phyloP scores from a whole-genome alignment of 192 early-diverging fungal species.

The Neocallimastix lanati region DNA sequence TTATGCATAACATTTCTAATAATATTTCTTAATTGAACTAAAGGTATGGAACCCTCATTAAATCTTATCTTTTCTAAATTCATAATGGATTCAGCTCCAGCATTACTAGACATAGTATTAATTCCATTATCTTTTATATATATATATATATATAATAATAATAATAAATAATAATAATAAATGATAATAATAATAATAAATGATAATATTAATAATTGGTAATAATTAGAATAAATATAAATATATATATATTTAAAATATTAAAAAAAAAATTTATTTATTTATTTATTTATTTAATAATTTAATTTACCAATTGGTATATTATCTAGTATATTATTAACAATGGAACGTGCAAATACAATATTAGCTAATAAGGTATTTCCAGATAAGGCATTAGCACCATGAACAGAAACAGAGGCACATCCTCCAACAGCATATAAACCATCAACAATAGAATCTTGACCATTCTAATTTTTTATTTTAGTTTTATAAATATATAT shows the following conservation, averaged over 20 bases:
- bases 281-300: constrained; percentile 42
- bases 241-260: too few species aligned
- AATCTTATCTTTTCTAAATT: constrained; percentile 89
- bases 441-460: constrained; percentile 83
- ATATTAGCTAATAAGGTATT: constrained; percentile 97
- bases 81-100: constrained; percentile 74
- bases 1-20: too few species aligned
- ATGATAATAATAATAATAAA: too few species aligned
- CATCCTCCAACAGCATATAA: constrained; percentile 97
- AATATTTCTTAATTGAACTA: constrained; percentile 19
- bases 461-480: constrained; percentile 56
- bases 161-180: too few species aligned
- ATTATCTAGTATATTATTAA: constrained; percentile 20
- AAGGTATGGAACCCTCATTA: constrained; percentile 55
- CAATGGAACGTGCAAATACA: constrained; percentile 92
- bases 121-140: too few species aligned
- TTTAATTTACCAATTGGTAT: not conserved
- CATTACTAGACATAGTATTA: constrained; percentile 52
- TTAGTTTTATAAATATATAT: too few species aligned
- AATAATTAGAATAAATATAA: too few species aligned
- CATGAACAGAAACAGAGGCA: constrained; percentile 94
- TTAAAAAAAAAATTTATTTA: constrained; percentile 6
- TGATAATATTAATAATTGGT: too few species aligned
- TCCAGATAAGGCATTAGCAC: constrained; percentile 92
- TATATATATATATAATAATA: too few species aligned